A percentile compares a stretch with the other conserved stretches of the same genome.
phyloP scores from a whole-genome alignment of 202 grass and related monocot species.

The Carex arenaria region DNA sequence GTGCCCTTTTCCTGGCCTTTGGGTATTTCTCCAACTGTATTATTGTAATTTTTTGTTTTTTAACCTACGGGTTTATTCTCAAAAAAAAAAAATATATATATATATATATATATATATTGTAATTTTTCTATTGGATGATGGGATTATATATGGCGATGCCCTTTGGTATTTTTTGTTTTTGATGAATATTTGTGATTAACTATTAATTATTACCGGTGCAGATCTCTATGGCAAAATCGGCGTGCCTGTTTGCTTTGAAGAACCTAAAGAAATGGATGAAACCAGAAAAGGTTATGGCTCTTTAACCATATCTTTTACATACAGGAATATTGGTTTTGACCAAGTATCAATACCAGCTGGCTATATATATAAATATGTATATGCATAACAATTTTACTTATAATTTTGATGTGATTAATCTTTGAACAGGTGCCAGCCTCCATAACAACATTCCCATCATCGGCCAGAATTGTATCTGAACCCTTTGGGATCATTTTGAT shows the following conservation, averaged over 20 bases:
- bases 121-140: neutral
- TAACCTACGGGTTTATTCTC: too few relatives aligned
- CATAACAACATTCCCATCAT: constrained; percentile 69
- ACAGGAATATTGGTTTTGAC: neutral
- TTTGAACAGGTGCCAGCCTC: constrained; percentile 51
- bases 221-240: constrained; percentile 53
- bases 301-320: neutral
- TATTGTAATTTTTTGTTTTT: neutral
- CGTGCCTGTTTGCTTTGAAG: constrained; percentile 60
- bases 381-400: neutral
- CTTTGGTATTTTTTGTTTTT: neutral
- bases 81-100: too few relatives aligned
- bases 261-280: constrained; percentile 90
- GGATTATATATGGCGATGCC: neutral
- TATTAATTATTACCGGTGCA: constrained; percentile 24
- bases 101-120: too few relatives aligned
- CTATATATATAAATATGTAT: neutral
- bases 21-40: neutral
- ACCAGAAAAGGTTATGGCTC: constrained; percentile 61
- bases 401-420: neutral
- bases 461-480: constrained; percentile 63
- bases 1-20: neutral
- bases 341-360: neutral
- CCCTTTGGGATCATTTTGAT: constrained; percentile 79
- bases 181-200: neutral